Evolutionary conservation across 345 rosid species (phyloP), one percentile per base, ranked within the genome.

Genomic region (Hibiscus syriacus): DNA sequence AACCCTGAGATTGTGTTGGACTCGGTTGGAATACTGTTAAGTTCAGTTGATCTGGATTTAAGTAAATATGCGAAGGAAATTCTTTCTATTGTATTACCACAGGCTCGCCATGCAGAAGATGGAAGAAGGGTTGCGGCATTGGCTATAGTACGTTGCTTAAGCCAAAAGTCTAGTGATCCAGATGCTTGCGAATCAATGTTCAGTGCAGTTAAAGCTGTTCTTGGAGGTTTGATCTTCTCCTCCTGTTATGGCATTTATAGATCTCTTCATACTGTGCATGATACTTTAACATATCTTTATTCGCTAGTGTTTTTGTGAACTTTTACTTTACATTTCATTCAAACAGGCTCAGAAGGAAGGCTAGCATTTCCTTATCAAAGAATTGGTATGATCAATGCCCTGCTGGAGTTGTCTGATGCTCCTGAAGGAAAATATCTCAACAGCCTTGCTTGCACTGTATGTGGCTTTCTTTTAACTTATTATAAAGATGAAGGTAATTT

Each of bases 1-100:
- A 94, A 94, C 81, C 98, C 98, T 13, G 99, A 94, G 79, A 87
- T 94, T 80, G 86, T 85, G 43, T 68, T 94, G 76, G 99, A 94
- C 68, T 76, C 99, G 1, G 83, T 89, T 66, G 98, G 83, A 63
- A 69, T 87, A 75, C 81, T 91, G 50, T 72, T 94, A 75, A 85
- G 76, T 41, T 80, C 73, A 34, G 79, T 89, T 71, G 79, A 81
- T 74, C 86, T 91, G 71, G 99, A 94, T 83, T 75, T 94, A 80
- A 94, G 99, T 76, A 94, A 87, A 79, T 86, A 89, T 82, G 91
- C 96, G 6, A 76, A 73, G 64, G 99, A 94, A 74, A 76, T 91
- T 71, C 88, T 91, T 53, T 77, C 86, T 11, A 88, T 89, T 65
- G 78, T 87, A 74, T 72, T 82, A 73, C 81, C 89, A 39, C 98